phyloP scores from a whole-genome alignment of 1,284 basidiomycete genomes.

The Apiotrichum sp. region DNA sequence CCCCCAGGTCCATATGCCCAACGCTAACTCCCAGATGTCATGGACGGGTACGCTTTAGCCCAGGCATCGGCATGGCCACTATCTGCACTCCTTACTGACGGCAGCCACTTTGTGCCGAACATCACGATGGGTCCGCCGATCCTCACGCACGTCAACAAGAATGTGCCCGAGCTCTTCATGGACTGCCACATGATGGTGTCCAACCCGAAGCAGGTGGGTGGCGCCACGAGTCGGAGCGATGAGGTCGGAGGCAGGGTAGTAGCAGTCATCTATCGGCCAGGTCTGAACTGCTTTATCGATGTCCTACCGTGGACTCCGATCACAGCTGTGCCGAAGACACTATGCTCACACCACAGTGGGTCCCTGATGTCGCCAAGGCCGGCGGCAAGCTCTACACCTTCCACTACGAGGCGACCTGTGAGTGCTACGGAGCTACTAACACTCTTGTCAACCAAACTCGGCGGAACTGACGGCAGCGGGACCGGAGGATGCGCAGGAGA shows the following conservation, averaged over 20 bases:
- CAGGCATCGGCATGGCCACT: not conserved
- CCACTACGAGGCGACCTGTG: constrained; percentile 92
- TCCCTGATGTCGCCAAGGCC: constrained; percentile 88
- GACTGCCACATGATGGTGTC: constrained; percentile 99
- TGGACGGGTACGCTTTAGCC: constrained; percentile 67
- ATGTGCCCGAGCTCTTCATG: constrained; percentile 94
- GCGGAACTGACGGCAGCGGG: not conserved
- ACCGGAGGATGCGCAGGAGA: constrained; percentile 59
- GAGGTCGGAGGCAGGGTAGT: not conserved
- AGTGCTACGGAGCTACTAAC: constrained; percentile 34
- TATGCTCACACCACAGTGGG: constrained; percentile 61
- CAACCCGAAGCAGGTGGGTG: constrained; percentile 73
- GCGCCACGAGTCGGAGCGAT: not conserved
- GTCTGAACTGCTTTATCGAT: no score
- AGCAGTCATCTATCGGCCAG: no score
- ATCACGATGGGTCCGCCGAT: constrained; percentile 95
- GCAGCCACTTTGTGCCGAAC: constrained; percentile 91
- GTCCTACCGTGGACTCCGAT: no score
- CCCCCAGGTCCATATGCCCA: not conserved
- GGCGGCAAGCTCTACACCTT: constrained; percentile 95
- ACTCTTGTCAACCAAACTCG: no score
- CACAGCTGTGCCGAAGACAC: no score
- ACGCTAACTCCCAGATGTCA: constrained; percentile 61
- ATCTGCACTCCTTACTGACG: constrained; percentile 15
- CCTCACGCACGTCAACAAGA: constrained; percentile 77